Evolutionary conservation across 306 rosid species (phyloP), one percentile per base, ranked within the genome.

Genomic region (Glycine soja): DNA sequence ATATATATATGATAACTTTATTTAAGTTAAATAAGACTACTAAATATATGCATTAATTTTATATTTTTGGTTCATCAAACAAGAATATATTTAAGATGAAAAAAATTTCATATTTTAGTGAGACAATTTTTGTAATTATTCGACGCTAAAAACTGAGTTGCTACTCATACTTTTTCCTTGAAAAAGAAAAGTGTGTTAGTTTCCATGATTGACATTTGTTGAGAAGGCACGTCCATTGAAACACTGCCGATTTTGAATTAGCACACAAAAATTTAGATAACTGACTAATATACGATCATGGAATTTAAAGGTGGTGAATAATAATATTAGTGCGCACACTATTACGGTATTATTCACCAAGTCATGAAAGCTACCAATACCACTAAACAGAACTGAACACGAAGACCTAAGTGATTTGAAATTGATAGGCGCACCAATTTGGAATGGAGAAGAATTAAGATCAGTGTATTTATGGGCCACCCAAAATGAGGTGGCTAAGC

Each of bases 381-480:
- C 75, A 52, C 45, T 56, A 58, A 81, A 68, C 6, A 40, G 40
- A 69, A 46, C 80, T 8, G 6, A 46, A 66, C 18, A 34, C 18
- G 2, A 75, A 82, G 76, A 43, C 74, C 43, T 38, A 6, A 10
- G 13, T 70, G 12, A 75, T 74, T 80, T 65, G 80, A 83, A 38
- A 76, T 30, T 45, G 77, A 46, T 64, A 43, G 75, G 77, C 63
- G 72, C 86, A 82, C 72, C 51, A 47, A 63, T 63, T 52, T 77
- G 68, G 74, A 76, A 59, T 58, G 63, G 57, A 61, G 66, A 2
- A 42, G 46, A 61, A 75, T 24, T 64, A 54, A 57, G 67, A 64
- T 34, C 30, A 42, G 1, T 59, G 82, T n/a, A 42, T 58, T 19
- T 8, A 77, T 76, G 81, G 83, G 79, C 83, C 83, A 80, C 38